phyloP scores from a whole-genome alignment of 2,329 filamentous ascomycete species.

The Biscogniauxia sp. region DNA sequence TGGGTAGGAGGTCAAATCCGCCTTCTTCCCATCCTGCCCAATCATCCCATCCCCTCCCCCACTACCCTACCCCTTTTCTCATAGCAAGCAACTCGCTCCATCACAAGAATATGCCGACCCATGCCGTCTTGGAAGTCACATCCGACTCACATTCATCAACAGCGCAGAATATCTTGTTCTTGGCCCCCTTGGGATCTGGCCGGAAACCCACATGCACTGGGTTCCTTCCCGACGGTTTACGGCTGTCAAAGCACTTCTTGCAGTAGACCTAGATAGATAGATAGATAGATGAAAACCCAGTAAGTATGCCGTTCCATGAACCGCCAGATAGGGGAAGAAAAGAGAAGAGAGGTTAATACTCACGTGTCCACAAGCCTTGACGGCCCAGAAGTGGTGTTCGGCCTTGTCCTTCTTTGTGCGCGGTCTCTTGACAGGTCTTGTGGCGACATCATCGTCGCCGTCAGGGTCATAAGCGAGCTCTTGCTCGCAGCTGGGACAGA shows the following conservation, averaged over 20 bases:
- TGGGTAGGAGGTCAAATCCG: too few relatives aligned
- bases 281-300: background rate
- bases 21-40: too few relatives aligned
- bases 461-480: slow-evolving; percentile 74
- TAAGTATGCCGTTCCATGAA: slow-evolving; percentile 6
- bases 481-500: slow-evolving; percentile 84
- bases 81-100: background rate
- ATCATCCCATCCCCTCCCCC: too few relatives aligned
- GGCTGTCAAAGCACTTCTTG: slow-evolving; percentile 58
- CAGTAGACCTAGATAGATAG: slow-evolving; percentile 58
- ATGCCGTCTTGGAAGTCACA: slow-evolving; percentile 52
- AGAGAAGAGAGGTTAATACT: slow-evolving; percentile 23
- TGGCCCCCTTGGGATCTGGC: slow-evolving; percentile 27
- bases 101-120: slow-evolving; percentile 56
- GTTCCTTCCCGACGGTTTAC: slow-evolving; percentile 40
- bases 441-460: slow-evolving; percentile 32
- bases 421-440: slow-evolving; percentile 37
- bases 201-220: slow-evolving; percentile 38
- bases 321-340: background rate
- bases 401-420: slow-evolving; percentile 50
- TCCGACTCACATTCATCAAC: slow-evolving; percentile 57
- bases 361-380: slow-evolving; percentile 91
- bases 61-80: too few relatives aligned
- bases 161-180: slow-evolving; percentile 47
- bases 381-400: slow-evolving; percentile 88